Evolutionary conservation across 768 basidiomycete genomes (phyloP).

Genomic region (Pholiota microspora): DNA sequence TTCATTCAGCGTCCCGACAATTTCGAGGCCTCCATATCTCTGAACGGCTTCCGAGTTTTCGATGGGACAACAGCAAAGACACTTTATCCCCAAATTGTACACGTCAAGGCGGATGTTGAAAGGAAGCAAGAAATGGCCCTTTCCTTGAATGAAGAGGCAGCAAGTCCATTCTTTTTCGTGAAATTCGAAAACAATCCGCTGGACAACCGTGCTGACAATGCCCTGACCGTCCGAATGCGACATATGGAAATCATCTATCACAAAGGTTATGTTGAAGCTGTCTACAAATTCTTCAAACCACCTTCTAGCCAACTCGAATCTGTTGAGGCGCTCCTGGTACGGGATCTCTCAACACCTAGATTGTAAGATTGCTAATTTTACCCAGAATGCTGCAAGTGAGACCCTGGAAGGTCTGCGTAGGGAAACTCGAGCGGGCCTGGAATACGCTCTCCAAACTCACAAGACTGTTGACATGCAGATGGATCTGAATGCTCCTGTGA

Average conservation of each 20-base stretch:
- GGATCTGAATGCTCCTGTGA: slow-evolving; percentile 95
- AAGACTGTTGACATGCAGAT: slow-evolving; percentile 96
- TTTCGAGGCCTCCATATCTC: slow-evolving; percentile 79
- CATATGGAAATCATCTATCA: slow-evolving; percentile 98
- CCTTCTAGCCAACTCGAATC: slow-evolving; percentile 95
- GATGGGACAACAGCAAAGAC: slow-evolving; percentile 86
- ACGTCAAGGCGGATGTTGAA: slow-evolving; percentile 43
- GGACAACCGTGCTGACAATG: slow-evolving; percentile 89
- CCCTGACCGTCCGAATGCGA: slow-evolving; percentile 84
- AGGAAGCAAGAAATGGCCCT: slow-evolving; percentile 8
- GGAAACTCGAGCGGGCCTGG: slow-evolving; percentile 91
- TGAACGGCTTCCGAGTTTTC: slow-evolving; percentile 84
- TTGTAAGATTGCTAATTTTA: slow-evolving; percentile 5
- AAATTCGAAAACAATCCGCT: slow-evolving; percentile 92
- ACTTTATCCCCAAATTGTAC: slow-evolving; percentile 88
- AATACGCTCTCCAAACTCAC: slow-evolving; percentile 89
- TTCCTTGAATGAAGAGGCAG: slow-evolving; percentile 15
- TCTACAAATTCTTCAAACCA: slow-evolving; percentile 89
- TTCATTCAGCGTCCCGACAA: slow-evolving; percentile 84
- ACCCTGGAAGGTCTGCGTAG: slow-evolving; percentile 92
- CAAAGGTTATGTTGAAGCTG: slow-evolving; percentile 87
- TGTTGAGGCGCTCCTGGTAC: slow-evolving; percentile 85
- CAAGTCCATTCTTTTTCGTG: slow-evolving; percentile 73
- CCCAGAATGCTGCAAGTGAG: slow-evolving; percentile 84
- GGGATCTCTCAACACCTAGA: slow-evolving; percentile 27